phyloP scores from a whole-genome alignment of 164 flowering plant genomes.

The Aristolochia californica region DNA sequence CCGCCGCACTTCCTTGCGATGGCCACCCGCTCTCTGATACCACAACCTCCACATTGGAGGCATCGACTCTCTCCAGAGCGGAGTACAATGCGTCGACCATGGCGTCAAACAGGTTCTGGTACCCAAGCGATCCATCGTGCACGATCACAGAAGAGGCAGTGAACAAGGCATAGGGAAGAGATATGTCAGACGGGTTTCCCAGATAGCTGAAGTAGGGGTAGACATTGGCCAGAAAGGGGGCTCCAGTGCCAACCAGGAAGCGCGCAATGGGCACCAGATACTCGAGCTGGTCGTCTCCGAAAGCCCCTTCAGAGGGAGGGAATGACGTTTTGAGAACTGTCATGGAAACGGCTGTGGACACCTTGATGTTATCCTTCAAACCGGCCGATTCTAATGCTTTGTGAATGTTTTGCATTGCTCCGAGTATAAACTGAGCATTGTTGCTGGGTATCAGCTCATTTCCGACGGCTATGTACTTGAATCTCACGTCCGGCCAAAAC shows the following conservation, averaged over 20 bases:
- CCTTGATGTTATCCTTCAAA: conserved; percentile 4
- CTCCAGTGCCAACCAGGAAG: conserved; percentile 4
- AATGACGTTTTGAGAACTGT: conserved; percentile 13
- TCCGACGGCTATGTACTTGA: conserved; percentile 4
- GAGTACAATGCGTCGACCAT: conserved; percentile 1
- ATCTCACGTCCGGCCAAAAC: neutral
- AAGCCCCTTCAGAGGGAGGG: conserved; percentile 29
- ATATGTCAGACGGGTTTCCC: conserved; percentile 1
- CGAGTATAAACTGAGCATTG: conserved; percentile 1
- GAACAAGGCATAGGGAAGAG: conserved; percentile 21
- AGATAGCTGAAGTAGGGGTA: conserved; percentile 27
- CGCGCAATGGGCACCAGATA: conserved; percentile 5
- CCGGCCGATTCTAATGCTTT: neutral
- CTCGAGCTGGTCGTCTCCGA: neutral
- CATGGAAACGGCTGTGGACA: conserved; percentile 20
- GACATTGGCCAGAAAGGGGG: conserved; percentile 25
- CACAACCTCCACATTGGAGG: neutral
- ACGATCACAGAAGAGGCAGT: neutral
- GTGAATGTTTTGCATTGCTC: conserved; percentile 17
- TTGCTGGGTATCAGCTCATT: conserved; percentile 6
- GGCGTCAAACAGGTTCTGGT: conserved; percentile 4
- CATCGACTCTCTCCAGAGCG: neutral
- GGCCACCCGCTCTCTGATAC: neutral
- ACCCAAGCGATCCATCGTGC: neutral
- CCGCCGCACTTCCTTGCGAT: neutral